Evolutionary conservation across 257 asterid genomes (phyloP).

Genomic region (Schizonepeta tenuifolia): DNA sequence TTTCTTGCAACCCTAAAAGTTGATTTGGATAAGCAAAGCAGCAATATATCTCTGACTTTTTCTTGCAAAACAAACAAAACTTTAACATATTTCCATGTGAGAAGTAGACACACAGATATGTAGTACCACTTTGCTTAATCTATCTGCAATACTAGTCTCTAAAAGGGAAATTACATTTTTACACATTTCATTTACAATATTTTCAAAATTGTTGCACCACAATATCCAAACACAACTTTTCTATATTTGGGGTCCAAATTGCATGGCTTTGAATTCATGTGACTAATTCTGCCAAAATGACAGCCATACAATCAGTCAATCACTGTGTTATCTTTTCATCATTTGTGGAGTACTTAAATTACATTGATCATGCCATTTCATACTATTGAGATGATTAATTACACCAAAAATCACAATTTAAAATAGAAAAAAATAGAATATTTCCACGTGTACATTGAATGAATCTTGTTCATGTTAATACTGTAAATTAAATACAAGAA

Average conservation of each 20-base stretch:
- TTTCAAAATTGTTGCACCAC: conserved; percentile 14
- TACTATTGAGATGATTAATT: neutral
- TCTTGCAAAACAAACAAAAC: conserved; percentile 45
- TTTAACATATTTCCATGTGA: conserved; percentile 31
- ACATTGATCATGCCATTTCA: no score
- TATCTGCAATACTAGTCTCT: conserved; percentile 24
- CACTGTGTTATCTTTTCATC: conserved; percentile 6
- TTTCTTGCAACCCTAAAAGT: conserved; percentile 33
- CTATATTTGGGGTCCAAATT: conserved; percentile 21
- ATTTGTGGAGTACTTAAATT: neutral
- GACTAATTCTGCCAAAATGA: conserved; percentile 17
- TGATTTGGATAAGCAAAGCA: conserved; percentile 23
- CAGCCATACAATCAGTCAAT: neutral
- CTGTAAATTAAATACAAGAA: no score
- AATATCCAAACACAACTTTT: conserved; percentile 17
- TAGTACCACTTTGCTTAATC: conserved; percentile 35
- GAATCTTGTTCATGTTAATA: no score
- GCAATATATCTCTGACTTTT: conserved; percentile 40
- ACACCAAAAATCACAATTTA: neutral
- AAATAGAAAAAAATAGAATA: no score
- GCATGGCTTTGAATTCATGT: conserved; percentile 14
- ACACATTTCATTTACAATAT: neutral
- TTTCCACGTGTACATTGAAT: no score
- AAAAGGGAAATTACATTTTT: neutral
- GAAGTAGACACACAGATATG: conserved; percentile 6